Percentiles rank a stretch among this genome's conserved stretches.
phyloP scores from a whole-genome alignment of 2,329 filamentous ascomycete genomes.

The Cercospora zeina region DNA sequence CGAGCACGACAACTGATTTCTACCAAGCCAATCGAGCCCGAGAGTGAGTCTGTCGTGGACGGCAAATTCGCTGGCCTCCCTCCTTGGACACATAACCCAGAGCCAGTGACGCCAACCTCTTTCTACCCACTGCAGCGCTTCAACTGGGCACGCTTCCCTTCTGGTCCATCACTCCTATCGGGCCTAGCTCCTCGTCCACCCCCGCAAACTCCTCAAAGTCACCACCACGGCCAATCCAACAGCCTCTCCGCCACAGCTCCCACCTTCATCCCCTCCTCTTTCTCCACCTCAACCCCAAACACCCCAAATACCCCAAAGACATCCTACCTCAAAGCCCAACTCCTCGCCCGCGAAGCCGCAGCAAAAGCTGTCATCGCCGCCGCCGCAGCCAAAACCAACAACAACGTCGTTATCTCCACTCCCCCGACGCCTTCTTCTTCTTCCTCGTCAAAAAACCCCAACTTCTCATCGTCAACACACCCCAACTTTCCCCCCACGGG shows the following conservation, averaged over 20 bases:
- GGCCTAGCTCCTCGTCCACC: neutral
- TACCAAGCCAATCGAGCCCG: neutral
- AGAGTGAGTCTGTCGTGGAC: neutral
- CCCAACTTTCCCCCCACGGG: neutral
- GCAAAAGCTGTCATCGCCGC: slow-evolving; percentile 4
- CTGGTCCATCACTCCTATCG: neutral
- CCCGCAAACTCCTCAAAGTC: neutral
- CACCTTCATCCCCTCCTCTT: neutral
- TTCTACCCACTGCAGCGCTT: neutral
- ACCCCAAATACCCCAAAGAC: neutral
- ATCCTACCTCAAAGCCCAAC: neutral
- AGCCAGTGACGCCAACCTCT: neutral
- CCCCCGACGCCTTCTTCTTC: neutral
- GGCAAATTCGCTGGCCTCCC: neutral
- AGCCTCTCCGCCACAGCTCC: slow-evolving; percentile 1
- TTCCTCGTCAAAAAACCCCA: neutral
- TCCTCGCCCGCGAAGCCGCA: neutral
- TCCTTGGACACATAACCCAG: neutral
- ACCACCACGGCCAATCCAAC: neutral
- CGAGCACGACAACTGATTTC: neutral
- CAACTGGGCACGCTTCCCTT: neutral
- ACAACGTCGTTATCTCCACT: neutral
- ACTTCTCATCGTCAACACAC: neutral
- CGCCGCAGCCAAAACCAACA: neutral
- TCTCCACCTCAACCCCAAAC: neutral